Base-by-base conservation (phyloP, 2,329 filamentous ascomycete species). In the Moelleriella libera region DNA sequence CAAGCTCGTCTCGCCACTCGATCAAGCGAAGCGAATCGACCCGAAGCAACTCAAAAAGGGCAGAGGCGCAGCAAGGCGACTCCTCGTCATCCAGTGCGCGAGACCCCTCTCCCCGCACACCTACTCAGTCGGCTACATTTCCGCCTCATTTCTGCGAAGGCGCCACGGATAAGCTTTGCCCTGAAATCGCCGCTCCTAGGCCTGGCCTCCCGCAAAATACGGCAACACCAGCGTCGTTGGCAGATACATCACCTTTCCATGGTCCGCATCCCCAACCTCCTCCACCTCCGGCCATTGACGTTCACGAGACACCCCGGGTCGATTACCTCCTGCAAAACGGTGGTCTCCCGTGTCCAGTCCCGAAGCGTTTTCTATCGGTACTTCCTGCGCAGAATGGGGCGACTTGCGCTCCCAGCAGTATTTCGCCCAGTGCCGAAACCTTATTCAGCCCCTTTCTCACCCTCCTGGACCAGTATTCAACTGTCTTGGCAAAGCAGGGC, bases 311-410 rank as follows among this genome's bases (percentile, higher is more conserved):
- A 10, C 90, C 90, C 1, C 78, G 86, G 51, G 88, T 97, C 14
- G 90, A 97, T 61, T 97, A 97, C 60, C 71, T 97, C 14, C 74
- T 96, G 47, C 87, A 92, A 57, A 83, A 96, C 62, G 90, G 90
- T 40, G 90, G 90, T 1, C 68, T 97, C 14, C 64, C 80, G 28
- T 75, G 83, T 43, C 71, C 80, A 1, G 76, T 92, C 0, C 80
- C 88, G 1, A 85, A 82, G 55, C 79, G 80, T 50, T 78, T 96
- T 46, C 68, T 95, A 6, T 74, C 80, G 40, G 82, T 72, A 42
- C 68, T 78, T 48, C 82, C 78, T 32, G 72, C 65, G 48, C 71
- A 68, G 60, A 75, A 71, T 62, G 76, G 6, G 10, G 40, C 68
- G 50, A 75, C 69, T 32, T 70, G 76, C 42, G 72, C 77, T 1